These are phyloP conservation scores for Astrothelium macrocarpum DNA, from an alignment of 495 filamentous ascomycete species.

Conservation along the genomic window DNA sequence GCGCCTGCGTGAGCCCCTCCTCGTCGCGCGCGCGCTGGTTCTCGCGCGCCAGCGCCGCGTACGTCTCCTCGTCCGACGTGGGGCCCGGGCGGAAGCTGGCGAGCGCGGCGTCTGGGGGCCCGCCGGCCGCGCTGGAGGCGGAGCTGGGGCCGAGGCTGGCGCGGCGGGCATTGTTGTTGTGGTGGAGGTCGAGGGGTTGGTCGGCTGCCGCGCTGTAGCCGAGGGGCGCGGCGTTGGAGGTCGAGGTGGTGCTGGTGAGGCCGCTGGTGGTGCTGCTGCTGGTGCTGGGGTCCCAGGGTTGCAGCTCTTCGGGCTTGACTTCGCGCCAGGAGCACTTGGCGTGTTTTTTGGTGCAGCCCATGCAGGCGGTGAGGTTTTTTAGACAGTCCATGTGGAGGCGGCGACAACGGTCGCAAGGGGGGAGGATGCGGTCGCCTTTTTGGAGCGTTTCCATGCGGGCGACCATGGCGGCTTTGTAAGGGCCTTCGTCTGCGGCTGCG, in stretches of 20 bases:
- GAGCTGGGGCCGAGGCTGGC: background rate
- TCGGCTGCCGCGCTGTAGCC: background rate
- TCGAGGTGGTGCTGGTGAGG: background rate
- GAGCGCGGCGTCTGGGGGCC: too few species aligned
- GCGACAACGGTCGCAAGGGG: conserved; percentile 76
- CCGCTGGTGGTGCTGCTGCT: background rate
- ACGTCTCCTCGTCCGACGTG: background rate
- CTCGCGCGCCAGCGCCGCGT: background rate
- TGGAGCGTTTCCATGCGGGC: conserved; percentile 64
- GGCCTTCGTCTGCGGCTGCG: conserved; percentile 50
- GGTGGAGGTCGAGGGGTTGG: background rate
- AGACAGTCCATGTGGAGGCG: conserved; percentile 70
- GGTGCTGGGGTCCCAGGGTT: background rate
- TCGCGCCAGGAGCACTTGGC: conserved; percentile 76
- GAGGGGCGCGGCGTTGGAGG: background rate
- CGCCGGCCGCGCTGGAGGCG: too few species aligned
- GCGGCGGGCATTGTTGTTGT: background rate
- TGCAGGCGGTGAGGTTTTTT: conserved; percentile 76
- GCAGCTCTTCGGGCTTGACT: conserved; percentile 59
- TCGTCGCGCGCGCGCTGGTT: background rate
- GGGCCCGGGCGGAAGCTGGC: background rate
- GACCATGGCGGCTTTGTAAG: conserved; percentile 57
- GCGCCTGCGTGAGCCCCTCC: background rate
- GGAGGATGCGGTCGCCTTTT: conserved; percentile 60
- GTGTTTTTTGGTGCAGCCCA: conserved; percentile 82